phyloP scores from a whole-genome alignment of 1,139 yeast genomes.

The Williopsis jadinii region DNA sequence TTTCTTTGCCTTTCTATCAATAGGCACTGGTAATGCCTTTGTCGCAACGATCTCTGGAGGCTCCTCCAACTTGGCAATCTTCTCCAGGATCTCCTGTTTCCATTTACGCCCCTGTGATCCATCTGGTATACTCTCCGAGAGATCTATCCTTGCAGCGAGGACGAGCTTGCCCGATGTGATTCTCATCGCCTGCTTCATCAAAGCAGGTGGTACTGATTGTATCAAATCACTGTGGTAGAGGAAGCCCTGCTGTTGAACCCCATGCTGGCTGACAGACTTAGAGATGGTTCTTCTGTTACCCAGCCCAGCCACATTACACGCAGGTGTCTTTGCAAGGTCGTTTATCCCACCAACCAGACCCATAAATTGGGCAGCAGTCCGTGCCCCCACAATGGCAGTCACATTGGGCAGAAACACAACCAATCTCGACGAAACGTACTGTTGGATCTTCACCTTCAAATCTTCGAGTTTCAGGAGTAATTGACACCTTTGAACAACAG shows the following conservation, averaged over 20 bases:
- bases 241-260: slow-evolving; percentile 60
- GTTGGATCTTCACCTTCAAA: slow-evolving; percentile 38
- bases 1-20: slow-evolving; percentile 69
- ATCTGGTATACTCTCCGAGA: slow-evolving; percentile 34
- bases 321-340: slow-evolving; percentile 66
- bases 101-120: slow-evolving; percentile 56
- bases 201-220: slow-evolving; percentile 45
- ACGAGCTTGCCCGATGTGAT: slow-evolving; percentile 74
- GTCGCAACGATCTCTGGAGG: slow-evolving; percentile 68
- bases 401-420: slow-evolving; percentile 71
- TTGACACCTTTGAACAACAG: slow-evolving; percentile 40
- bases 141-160: slow-evolving; percentile 80
- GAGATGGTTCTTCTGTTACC: slow-evolving; percentile 57
- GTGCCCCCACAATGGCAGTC: slow-evolving; percentile 63
- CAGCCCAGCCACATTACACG: slow-evolving; percentile 76
- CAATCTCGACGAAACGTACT: slow-evolving; percentile 52
- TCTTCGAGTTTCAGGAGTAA: slow-evolving; percentile 40
- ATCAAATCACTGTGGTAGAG: slow-evolving; percentile 47
- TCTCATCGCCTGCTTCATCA: slow-evolving; percentile 65
- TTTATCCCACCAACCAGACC: slow-evolving; percentile 65
- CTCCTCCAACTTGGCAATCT: slow-evolving; percentile 63
- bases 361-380: slow-evolving; percentile 68
- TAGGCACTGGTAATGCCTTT: slow-evolving; percentile 81
- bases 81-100: slow-evolving; percentile 49
- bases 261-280: slow-evolving; percentile 35